phyloP scores from a whole-genome alignment of 169 alveolate genomes.

The Amoebophrya sp. region DNA sequence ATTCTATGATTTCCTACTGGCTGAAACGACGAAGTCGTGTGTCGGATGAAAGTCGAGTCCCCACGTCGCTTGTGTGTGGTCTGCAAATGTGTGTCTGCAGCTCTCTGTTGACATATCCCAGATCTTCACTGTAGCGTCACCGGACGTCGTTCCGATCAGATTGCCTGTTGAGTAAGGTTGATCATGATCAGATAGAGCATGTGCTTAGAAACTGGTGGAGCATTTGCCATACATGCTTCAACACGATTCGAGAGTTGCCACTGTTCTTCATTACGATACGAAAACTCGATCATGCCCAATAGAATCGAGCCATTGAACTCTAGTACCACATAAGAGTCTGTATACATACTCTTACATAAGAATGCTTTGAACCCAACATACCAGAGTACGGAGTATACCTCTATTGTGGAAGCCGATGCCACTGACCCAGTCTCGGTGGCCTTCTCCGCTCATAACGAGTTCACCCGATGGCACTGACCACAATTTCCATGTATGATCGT shows the following conservation, averaged over 20 bases:
- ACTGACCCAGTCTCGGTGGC: constrained; percentile 84
- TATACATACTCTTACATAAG: not conserved
- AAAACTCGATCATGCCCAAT: too few relatives aligned
- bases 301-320: too few relatives aligned
- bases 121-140: constrained; percentile 82
- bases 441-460: constrained; percentile 77
- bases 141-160: constrained; percentile 73
- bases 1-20: constrained; percentile 10
- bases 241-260: too few relatives aligned
- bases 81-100: constrained; percentile 74
- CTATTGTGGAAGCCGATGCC: constrained; percentile 79
- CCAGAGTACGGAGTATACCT: not conserved
- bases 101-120: constrained; percentile 83
- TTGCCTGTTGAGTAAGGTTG: too few relatives aligned
- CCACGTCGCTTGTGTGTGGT: constrained; percentile 69
- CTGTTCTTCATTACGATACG: too few relatives aligned
- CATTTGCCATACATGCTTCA: too few relatives aligned
- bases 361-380: not conserved
- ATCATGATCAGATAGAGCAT: too few relatives aligned
- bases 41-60: constrained; percentile 69
- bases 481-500: constrained; percentile 88
- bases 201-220: too few relatives aligned
- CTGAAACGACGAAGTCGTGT: constrained; percentile 64
- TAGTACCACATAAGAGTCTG: too few relatives aligned
- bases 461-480: constrained; percentile 84